Evolutionary conservation across 2,329 filamentous ascomycete genomes (phyloP).

Genomic region (Colletotrichum orchidophilum): DNA sequence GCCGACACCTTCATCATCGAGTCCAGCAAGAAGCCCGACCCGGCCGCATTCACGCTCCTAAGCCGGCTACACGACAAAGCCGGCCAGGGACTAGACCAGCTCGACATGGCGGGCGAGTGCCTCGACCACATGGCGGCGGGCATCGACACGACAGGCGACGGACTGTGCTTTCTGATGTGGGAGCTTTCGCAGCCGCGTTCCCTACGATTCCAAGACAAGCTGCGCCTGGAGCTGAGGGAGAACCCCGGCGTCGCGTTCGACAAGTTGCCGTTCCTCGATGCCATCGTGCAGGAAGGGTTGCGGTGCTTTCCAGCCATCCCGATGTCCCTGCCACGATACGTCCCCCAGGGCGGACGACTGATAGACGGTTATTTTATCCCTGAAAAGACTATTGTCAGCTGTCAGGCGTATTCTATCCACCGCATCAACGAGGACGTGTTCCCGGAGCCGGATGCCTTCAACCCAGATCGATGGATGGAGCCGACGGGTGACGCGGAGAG

Average conservation of each 20-base stretch:
- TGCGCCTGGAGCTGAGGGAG: conserved; percentile 61
- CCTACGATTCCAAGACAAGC: conserved; percentile 56
- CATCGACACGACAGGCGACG: conserved; percentile 77
- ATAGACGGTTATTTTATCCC: conserved; percentile 67
- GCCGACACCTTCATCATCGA: conserved; percentile 68
- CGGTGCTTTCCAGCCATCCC: conserved; percentile 72
- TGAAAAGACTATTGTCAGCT: conserved; percentile 64
- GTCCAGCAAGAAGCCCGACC: conserved; percentile 54
- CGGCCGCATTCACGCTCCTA: conserved; percentile 65
- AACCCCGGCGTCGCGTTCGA: conserved; percentile 54
- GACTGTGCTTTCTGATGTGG: conserved; percentile 76
- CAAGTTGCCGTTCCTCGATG: conserved; percentile 67
- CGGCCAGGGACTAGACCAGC: conserved; percentile 53
- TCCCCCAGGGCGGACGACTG: conserved; percentile 61
- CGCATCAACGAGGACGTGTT: conserved; percentile 74
- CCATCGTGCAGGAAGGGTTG: conserved; percentile 69
- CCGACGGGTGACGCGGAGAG: conserved; percentile 77
- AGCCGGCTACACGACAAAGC: conserved; percentile 65
- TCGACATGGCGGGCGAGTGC: conserved; percentile 73
- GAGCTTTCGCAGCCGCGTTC: conserved; percentile 71
- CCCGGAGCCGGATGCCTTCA: conserved; percentile 78
- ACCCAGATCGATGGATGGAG: conserved; percentile 85
- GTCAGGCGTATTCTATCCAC: conserved; percentile 69
- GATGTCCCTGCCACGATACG: conserved; percentile 71
- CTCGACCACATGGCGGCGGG: conserved; percentile 78